Evolutionary conservation across 1,139 yeast species (phyloP), one percentile per base, ranked within the genome.

Genomic region (Lodderomyces oxycetoniae): DNA sequence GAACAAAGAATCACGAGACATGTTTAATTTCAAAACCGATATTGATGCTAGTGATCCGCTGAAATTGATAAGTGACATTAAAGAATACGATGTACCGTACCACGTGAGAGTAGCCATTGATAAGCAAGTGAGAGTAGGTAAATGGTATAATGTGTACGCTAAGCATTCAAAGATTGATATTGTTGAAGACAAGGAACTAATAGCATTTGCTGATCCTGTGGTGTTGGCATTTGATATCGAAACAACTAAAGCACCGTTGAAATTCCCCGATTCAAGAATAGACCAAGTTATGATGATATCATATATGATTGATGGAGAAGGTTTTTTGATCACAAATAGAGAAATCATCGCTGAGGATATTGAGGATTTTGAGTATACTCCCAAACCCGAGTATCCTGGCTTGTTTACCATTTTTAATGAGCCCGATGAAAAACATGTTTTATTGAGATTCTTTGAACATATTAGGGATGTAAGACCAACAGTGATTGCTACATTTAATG

Each of bases 281-380:
- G 99, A 93, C 61, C 95, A 87, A 57, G 74, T 93, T 30, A 93
- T 93, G 97, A 93, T 93, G 98, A 91, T 93, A 38, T 93, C 98
- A 2, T 93, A 93, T 58, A 93, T 93, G 98, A 88, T 93, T 41
- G 98, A 93, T 53, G 98, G 98, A 5, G 95, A 87, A 48, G 99
- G 99, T 28, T 93, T 64, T 52, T 65, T 93, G 25, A 93, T 93
- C 43, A 93, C 97, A 8, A 93, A 93, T 53, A 66, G 99, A 50
- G 96, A 89, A 48, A 87, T 93, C 46, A 89, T 93, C 25, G 79
- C 95, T 3, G 85, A 87, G 53, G 97, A 93, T 55, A 93, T 93
- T 40, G 95, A 85, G 33, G 97, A 93, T 59, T 93, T 93, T 49
- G 98, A 93, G 57, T 93, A 93, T 53, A 89, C 98, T 0, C 99